Evolutionary conservation across 805 yeast species (phyloP).

Genomic region (Yamadazyma scolyti): DNA sequence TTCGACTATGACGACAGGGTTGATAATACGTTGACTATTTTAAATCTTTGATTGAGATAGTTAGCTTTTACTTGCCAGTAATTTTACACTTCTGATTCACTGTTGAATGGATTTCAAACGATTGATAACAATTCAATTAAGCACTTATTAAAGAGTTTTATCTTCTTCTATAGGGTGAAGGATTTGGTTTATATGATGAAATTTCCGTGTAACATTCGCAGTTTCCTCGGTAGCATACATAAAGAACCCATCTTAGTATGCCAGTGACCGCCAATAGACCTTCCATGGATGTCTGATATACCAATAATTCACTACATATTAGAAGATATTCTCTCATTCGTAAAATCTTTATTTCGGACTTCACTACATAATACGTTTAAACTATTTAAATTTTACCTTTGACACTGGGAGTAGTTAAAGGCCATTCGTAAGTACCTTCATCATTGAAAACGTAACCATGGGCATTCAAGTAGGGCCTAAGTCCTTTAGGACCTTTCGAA

Average conservation of each 20-base stretch:
- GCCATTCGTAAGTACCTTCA: slow-evolving; percentile 82
- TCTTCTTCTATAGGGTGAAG: slow-evolving; percentile 1
- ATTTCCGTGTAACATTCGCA: slow-evolving; percentile 81
- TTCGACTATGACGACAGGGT: slow-evolving; percentile 93
- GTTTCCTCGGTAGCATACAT: slow-evolving; percentile 93
- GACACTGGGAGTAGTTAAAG: slow-evolving; percentile 57
- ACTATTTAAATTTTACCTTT: slow-evolving; percentile 28
- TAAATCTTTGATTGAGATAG: slow-evolving; percentile 31
- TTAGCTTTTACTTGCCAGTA: slow-evolving; percentile 89
- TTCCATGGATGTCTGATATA: slow-evolving; percentile 91
- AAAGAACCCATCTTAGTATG: slow-evolving; percentile 78
- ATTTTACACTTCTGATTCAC: slow-evolving; percentile 57
- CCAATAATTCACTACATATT: neutral
- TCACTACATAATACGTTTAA: too few species aligned
- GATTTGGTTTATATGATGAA: slow-evolving; percentile 57
- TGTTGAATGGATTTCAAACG: too few species aligned
- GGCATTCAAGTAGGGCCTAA: slow-evolving; percentile 56
- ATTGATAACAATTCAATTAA: slow-evolving; percentile 21
- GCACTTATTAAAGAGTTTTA: slow-evolving; percentile 20
- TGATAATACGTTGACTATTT: slow-evolving; percentile 41
- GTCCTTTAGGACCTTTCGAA: slow-evolving; percentile 76
- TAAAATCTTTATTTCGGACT: neutral
- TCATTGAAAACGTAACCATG: slow-evolving; percentile 73
- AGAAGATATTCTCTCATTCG: neutral
- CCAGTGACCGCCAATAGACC: slow-evolving; percentile 84